Evolutionary conservation across 148 eudicot species (phyloP).

Genomic region (Silene latifolia): DNA sequence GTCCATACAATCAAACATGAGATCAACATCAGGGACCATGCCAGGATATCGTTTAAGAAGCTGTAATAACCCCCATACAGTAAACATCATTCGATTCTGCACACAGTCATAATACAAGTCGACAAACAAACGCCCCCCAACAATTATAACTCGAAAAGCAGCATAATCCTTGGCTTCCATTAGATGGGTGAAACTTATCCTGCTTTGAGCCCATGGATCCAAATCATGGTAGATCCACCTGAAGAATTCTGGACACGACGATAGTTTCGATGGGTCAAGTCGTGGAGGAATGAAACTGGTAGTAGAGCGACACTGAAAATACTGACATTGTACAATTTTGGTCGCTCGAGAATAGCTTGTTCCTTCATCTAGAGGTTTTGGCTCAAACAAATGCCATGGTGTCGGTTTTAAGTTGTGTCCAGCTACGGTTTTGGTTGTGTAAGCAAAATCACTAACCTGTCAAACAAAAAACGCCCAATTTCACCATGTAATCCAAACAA

Average conservation of each 20-base stretch:
- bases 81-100: slow-evolving; percentile 73
- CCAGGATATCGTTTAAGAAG: slow-evolving; percentile 85
- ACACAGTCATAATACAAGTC: slow-evolving; percentile 78
- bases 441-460: slow-evolving; percentile 64
- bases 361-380: slow-evolving; percentile 43
- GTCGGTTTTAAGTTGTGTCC: slow-evolving; percentile 91
- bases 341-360: slow-evolving; percentile 59
- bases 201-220: slow-evolving; percentile 58
- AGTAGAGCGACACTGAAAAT: slow-evolving; percentile 50
- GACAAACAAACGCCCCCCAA: slow-evolving; percentile 66
- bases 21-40: slow-evolving; percentile 77
- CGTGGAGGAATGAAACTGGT: slow-evolving; percentile 12
- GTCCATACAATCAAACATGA: slow-evolving; percentile 98
- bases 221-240: slow-evolving; percentile 60
- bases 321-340: slow-evolving; percentile 67
- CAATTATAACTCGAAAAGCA: slow-evolving; percentile 60
- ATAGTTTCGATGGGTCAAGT: slow-evolving; percentile 28
- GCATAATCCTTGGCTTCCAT: slow-evolving; percentile 67
- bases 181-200: slow-evolving; percentile 44
- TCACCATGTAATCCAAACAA: not conserved
- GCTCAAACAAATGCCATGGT: slow-evolving; percentile 77
- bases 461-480: slow-evolving; percentile 1
- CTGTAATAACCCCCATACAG: slow-evolving; percentile 84
- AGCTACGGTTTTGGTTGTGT: slow-evolving; percentile 66
- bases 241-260: slow-evolving; percentile 63